These are phyloP conservation scores for Fusarium beomiforme DNA, from an alignment of 2,329 filamentous ascomycete genomes.

Conservation along the genomic window DNA sequence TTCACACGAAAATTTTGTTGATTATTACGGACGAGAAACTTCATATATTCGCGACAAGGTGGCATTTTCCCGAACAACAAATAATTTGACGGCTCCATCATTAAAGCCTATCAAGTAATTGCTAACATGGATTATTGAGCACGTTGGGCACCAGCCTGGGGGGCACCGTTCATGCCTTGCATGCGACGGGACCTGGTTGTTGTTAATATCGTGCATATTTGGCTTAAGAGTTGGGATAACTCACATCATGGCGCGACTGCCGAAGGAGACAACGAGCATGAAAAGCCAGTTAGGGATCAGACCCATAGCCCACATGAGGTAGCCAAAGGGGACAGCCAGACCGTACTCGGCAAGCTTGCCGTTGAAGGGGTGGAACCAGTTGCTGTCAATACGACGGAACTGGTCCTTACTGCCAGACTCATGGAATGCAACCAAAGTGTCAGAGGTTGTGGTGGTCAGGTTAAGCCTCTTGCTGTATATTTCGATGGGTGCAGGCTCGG, in stretches of 20 bases:
- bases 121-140: slow-evolving; percentile 27
- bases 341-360: slow-evolving; percentile 71
- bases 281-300: slow-evolving; percentile 79
- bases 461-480: slow-evolving; percentile 75
- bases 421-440: slow-evolving; percentile 70
- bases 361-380: slow-evolving; percentile 80
- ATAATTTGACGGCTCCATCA: slow-evolving; percentile 14
- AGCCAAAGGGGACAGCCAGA: slow-evolving; percentile 72
- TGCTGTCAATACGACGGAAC: slow-evolving; percentile 57
- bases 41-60: slow-evolving; percentile 22
- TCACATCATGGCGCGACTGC: slow-evolving; percentile 81
- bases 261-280: slow-evolving; percentile 79
- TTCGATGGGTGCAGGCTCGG: slow-evolving; percentile 70
- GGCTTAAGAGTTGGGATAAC: slow-evolving; percentile 46
- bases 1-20: slow-evolving; percentile 27
- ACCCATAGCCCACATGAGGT: slow-evolving; percentile 72
- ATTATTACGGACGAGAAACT: slow-evolving; percentile 17
- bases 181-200: slow-evolving; percentile 52
- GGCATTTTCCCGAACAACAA: slow-evolving; percentile 22
- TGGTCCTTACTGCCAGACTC: slow-evolving; percentile 61
- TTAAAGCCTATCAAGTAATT: slow-evolving; percentile 1
- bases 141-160: slow-evolving; percentile 23
- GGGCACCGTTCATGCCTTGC: slow-evolving; percentile 31
- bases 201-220: slow-evolving; percentile 35
- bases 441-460: slow-evolving; percentile 72